A percentile compares a stretch with the other conserved stretches of the same genome.
Conservation (phyloP, 1,284 basidiomycete genomes). For the Cystobasidiaceae sp. region DNA sequence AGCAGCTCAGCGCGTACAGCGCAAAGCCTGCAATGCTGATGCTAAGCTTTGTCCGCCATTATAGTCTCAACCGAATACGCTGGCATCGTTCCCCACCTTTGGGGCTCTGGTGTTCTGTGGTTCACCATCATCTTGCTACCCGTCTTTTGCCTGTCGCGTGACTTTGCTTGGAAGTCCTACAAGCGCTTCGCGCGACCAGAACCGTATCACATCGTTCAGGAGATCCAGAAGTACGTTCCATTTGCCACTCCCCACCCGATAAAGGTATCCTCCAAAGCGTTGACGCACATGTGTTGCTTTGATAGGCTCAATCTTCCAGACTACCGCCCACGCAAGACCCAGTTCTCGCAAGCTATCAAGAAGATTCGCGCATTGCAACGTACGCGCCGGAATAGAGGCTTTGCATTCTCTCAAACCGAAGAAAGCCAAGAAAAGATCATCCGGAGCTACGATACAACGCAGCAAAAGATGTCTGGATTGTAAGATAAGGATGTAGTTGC, state of each 20-base stretch:
- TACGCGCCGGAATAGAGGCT: constrained; percentile 86
- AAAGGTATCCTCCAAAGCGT: background rate
- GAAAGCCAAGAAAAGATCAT: constrained; percentile 45
- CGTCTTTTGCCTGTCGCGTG: constrained; percentile 76
- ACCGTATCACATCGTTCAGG: constrained; percentile 95
- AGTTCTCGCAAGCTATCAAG: constrained; percentile 80
- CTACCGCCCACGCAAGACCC: constrained; percentile 92
- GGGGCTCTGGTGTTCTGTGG: constrained; percentile 83
- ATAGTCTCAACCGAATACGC: constrained; percentile 79
- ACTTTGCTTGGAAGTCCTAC: constrained; percentile 95
- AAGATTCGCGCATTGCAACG: constrained; percentile 93
- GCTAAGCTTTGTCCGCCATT: background rate
- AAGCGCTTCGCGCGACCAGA: constrained; percentile 81
- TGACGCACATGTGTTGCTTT: background rate
- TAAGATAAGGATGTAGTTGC: background rate
- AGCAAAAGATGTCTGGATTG: background rate
- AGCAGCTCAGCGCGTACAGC: background rate
- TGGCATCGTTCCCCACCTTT: constrained; percentile 79
- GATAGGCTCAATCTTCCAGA: constrained; percentile 71
- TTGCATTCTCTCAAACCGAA: constrained; percentile 78
- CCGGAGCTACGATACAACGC: constrained; percentile 41
- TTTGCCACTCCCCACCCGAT: background rate
- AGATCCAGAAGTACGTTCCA: constrained; percentile 52
- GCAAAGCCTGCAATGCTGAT: background rate
- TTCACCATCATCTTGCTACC: constrained; percentile 85